A percentile compares a stretch with the other conserved stretches of the same genome.
These are phyloP conservation scores for Solioccasus polychromus DNA, from an alignment of 768 basidiomycete genomes.

Conservation along the genomic window DNA sequence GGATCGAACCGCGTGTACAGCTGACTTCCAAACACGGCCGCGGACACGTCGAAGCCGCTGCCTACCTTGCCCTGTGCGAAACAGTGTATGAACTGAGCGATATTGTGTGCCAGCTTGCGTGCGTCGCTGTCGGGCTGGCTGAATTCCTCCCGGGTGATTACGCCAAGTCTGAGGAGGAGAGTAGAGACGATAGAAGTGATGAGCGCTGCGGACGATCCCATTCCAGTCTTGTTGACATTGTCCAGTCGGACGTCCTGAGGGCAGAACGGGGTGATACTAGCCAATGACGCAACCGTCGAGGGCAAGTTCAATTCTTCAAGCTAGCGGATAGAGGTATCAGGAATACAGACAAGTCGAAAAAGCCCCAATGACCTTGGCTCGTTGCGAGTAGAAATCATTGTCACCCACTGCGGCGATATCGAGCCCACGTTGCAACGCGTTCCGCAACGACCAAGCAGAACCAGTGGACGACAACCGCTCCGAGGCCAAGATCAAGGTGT, in stretches of 20 bases:
- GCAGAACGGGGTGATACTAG: constrained; percentile 72
- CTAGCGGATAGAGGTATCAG: constrained; percentile 36
- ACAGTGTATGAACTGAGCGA: constrained; percentile 93
- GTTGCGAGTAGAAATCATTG: constrained; percentile 98
- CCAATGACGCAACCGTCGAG: constrained; percentile 59
- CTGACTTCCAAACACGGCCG: constrained; percentile 94
- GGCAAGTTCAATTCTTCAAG: constrained; percentile 61
- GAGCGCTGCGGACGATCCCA: constrained; percentile 95
- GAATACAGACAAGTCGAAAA: not conserved
- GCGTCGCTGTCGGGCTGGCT: constrained; percentile 42
- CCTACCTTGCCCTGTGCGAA: constrained; percentile 98
- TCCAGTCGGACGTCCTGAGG: constrained; percentile 64
- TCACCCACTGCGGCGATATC: constrained; percentile 85
- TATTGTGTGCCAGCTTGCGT: constrained; percentile 77
- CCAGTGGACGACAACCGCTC: constrained; percentile 39
- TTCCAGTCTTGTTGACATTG: constrained; percentile 96
- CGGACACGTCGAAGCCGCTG: constrained; percentile 94
- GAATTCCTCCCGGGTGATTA: constrained; percentile 54
- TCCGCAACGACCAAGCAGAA: constrained; percentile 42
- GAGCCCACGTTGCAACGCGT: constrained; percentile 51
- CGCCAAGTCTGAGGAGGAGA: constrained; percentile 71
- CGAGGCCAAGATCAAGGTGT: constrained; percentile 63
- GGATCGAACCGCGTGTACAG: constrained; percentile 87
- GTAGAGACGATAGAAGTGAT: constrained; percentile 92
- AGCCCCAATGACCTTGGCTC: constrained; percentile 58